Conservation (phyloP, 164 flowering plant genomes). For the Magnolia officinalis region DNA sequence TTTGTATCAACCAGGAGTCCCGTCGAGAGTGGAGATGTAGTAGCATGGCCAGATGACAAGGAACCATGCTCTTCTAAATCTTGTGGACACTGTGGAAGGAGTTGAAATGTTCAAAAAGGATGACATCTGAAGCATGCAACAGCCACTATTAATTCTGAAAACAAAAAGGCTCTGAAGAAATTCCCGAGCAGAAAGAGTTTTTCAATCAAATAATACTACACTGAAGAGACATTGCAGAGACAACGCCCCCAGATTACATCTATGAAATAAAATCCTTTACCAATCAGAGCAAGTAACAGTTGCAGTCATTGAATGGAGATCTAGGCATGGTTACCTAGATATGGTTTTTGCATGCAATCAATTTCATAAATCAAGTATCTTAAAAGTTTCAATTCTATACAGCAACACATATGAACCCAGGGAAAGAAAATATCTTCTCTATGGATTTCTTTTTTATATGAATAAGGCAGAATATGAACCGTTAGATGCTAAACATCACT, state of each 20-base stretch:
- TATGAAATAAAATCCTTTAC: background rate
- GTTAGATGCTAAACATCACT: no score
- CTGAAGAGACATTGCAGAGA: background rate
- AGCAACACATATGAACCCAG: no score
- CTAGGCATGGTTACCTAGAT: background rate
- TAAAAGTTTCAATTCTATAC: no score
- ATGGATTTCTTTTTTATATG: no score
- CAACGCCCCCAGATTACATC: background rate
- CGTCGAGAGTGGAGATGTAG: conserved; percentile 36
- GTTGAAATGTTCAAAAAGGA: background rate
- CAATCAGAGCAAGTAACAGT: background rate
- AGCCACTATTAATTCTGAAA: background rate
- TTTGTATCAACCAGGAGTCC: conserved; percentile 53
- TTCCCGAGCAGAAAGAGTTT: background rate
- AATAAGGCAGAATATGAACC: no score
- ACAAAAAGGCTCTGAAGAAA: background rate
- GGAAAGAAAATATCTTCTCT: no score
- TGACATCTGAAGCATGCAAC: background rate
- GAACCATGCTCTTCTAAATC: conserved; percentile 51
- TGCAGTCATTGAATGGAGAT: no score
- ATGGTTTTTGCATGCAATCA: background rate
- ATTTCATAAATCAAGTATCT: no score
- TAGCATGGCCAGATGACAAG: conserved; percentile 36
- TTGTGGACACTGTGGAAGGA: conserved; percentile 58
- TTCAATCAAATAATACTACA: background rate